A percentile compares a stretch with the other conserved stretches of the same genome.
phyloP scores from a whole-genome alignment of 2,329 filamentous ascomycete species.

The Decorospora gaudefroyi region DNA sequence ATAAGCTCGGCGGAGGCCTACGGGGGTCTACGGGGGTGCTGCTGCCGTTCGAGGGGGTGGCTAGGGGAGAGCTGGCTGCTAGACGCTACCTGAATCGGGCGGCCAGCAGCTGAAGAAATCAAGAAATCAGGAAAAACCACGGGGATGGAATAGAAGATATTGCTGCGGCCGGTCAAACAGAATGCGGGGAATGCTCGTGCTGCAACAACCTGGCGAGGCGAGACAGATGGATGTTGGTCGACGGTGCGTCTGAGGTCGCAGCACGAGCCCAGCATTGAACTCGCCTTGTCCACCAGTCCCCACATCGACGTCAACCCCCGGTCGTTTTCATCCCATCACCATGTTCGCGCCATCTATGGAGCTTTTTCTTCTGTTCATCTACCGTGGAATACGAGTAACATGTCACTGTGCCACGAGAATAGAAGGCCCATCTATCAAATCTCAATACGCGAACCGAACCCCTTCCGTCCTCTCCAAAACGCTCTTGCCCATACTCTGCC shows the following conservation, averaged over 20 bases:
- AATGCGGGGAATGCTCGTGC: conserved; percentile 23
- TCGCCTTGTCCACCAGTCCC: conserved; percentile 13
- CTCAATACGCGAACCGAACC: conserved; percentile 54
- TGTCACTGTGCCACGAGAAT: too few relatives aligned
- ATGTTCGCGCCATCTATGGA: background rate
- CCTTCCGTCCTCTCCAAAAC: conserved; percentile 58
- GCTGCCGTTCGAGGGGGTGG: conserved; percentile 33
- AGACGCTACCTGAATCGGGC: conserved; percentile 15
- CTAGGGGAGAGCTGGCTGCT: conserved; percentile 20
- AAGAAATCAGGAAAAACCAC: conserved; percentile 2
- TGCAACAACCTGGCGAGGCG: conserved; percentile 20
- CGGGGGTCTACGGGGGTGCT: conserved; percentile 25
- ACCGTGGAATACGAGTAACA: too few relatives aligned
- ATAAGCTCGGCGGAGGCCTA: conserved; percentile 36
- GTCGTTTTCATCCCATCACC: conserved; percentile 20
- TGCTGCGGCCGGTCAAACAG: conserved; percentile 10
- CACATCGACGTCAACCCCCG: conserved; percentile 31
- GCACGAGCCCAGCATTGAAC: conserved; percentile 21
- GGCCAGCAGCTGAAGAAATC: conserved; percentile 12
- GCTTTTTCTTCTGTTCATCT: too few relatives aligned
- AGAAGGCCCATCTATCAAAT: too few relatives aligned
- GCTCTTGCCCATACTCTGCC: conserved; percentile 54
- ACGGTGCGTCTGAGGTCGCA: conserved; percentile 18
- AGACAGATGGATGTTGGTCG: conserved; percentile 19
- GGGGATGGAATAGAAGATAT: background rate